Evolutionary conservation across 331 rosid genomes (phyloP), one percentile per base, ranked within the genome.

Genomic region (Quercus phellos): DNA sequence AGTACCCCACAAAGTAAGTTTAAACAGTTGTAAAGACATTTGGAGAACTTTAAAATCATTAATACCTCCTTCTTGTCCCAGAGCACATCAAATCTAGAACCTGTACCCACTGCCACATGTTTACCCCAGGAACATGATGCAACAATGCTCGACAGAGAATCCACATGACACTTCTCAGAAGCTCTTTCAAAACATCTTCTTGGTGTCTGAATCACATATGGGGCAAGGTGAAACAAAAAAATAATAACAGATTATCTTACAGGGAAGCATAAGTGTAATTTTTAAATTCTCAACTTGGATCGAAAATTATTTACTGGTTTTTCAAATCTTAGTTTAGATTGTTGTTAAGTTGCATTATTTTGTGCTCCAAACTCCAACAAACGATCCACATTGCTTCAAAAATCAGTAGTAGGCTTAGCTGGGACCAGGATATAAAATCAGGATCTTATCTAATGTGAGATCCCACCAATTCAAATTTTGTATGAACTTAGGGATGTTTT

Each of bases 81-180:
- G 46, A 94, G 82, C 72, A 94, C 9, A 43, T 94, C 99, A 83
- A 94, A 94, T 54, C 84, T 87, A 59, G 99, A 88, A 58, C 99
- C 99, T n/a, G 99, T 94, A 55, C 99, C 99, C 76, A 92, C 97
- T 4, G 96, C 94, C 51, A 94, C 97, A 56, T 79, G 91, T 76
- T 87, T 94, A 46, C 98, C 99, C 98, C 99, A 94, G 2, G 99
- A 91, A 86, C 99, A 94, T 42, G 99, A 91, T 16, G 91, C 98
- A 79, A 94, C 98, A 17, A 94, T 80, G 82, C 99, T 94, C 24
- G 93, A 85, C 67, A 94, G 78, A 18, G 97, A 78, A 77, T 94
- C 99, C 51, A 79, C 70, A 61, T 92, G 97, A 59, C 97, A 79
- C 81, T 94, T 94, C 81, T 91, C 97, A 34, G 99, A 96, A 70